phyloP scores from a whole-genome alignment of 2,329 filamentous ascomycete genomes.

The Epichloe typhina region DNA sequence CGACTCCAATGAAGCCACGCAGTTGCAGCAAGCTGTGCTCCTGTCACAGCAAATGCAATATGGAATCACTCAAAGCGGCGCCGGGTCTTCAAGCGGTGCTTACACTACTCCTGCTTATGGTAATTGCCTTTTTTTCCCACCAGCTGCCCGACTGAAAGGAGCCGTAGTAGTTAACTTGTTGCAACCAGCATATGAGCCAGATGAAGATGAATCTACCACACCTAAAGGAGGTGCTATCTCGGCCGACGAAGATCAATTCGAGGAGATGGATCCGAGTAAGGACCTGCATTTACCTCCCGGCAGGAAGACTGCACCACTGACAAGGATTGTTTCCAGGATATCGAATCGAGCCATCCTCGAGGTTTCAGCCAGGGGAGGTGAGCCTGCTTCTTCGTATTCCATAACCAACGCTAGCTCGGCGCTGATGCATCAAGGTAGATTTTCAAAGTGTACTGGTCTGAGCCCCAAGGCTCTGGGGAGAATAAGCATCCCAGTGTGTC shows the following conservation, averaged over 20 bases:
- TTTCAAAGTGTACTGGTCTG: slow-evolving; percentile 42
- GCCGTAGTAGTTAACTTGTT: not conserved
- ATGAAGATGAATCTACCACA: slow-evolving; percentile 2
- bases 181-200: slow-evolving; percentile 2
- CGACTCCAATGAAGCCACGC: not conserved
- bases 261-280: slow-evolving; percentile 26
- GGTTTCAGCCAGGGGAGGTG: slow-evolving; percentile 29
- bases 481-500: slow-evolving; percentile 19
- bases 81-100: not conserved
- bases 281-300: not conserved
- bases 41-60: slow-evolving; percentile 1
- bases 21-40: not conserved
- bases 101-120: not conserved
- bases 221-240: not conserved
- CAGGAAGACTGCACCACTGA: not conserved
- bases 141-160: not conserved
- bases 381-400: slow-evolving; percentile 5
- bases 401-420: not conserved
- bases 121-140: not conserved
- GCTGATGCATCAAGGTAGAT: slow-evolving; percentile 23
- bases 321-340: slow-evolving; percentile 20
- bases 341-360: slow-evolving; percentile 23
- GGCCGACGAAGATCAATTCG: slow-evolving; percentile 5
- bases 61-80: not conserved
- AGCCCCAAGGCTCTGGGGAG: slow-evolving; percentile 30